phyloP scores from a whole-genome alignment of 2,329 filamentous ascomycete species.

The Fusarium dlaminii region DNA sequence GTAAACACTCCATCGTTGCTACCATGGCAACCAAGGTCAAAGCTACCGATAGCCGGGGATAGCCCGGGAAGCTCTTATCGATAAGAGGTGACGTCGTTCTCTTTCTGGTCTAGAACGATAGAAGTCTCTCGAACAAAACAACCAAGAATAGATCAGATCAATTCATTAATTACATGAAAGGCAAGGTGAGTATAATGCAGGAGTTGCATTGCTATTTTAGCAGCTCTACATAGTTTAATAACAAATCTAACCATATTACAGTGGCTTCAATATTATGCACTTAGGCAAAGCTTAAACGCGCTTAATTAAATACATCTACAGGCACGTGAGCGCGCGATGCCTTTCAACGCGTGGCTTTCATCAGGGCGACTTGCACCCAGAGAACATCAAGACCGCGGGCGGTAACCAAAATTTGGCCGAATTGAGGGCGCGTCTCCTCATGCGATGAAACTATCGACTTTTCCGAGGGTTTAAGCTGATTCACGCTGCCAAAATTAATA shows the following conservation, averaged over 20 bases:
- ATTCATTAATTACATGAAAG: neutral
- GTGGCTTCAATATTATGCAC: neutral
- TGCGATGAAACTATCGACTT: neutral
- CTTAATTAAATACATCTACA: slow-evolving; percentile 7
- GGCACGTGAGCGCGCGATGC: slow-evolving; percentile 31
- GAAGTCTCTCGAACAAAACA: neutral
- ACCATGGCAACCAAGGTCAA: slow-evolving; percentile 49
- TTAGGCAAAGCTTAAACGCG: neutral
- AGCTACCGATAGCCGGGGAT: slow-evolving; percentile 34
- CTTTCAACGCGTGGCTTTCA: slow-evolving; percentile 19
- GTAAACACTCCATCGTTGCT: slow-evolving; percentile 50
- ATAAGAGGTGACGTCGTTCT: slow-evolving; percentile 39
- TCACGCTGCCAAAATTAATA: neutral
- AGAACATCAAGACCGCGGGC: slow-evolving; percentile 19
- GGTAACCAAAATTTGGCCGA: neutral
- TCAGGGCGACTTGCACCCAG: slow-evolving; percentile 1
- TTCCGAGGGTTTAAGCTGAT: neutral
- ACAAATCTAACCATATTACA: neutral
- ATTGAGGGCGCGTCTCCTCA: neutral
- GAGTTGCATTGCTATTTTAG: neutral
- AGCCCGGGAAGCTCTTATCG: slow-evolving; percentile 38
- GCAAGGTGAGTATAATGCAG: neutral
- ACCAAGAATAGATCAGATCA: neutral
- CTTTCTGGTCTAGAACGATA: neutral
- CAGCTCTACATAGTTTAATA: neutral